Evolutionary conservation across 116 monocot species (phyloP).

Genomic region (Papilionanthe hybrid): DNA sequence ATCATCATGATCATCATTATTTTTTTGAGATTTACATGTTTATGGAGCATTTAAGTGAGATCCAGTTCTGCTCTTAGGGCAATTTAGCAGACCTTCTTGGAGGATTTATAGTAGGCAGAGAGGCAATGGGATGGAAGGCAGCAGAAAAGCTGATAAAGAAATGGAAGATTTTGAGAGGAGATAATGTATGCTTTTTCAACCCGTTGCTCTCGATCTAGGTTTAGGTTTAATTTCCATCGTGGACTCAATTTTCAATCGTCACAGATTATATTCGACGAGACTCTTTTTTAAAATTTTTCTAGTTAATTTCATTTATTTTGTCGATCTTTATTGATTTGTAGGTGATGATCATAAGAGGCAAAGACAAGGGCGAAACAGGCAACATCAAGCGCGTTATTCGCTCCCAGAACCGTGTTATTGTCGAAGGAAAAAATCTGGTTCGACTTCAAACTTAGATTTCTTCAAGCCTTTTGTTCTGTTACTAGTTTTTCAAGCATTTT

Average conservation of each 20-base stretch:
- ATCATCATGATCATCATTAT: too few relatives aligned
- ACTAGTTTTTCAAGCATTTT: not conserved
- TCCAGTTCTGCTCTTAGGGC: too few relatives aligned
- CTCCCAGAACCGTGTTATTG: conserved; percentile 90
- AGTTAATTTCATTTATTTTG: not conserved
- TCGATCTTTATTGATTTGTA: conserved; percentile 12
- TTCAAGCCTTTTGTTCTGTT: not conserved
- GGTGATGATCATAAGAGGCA: conserved; percentile 98
- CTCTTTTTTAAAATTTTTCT: not conserved
- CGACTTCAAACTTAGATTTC: not conserved
- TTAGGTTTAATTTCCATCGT: too few relatives aligned
- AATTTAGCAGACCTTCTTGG: too few relatives aligned
- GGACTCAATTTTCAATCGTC: too few relatives aligned
- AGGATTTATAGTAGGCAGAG: conserved; percentile 6
- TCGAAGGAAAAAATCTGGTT: conserved; percentile 94
- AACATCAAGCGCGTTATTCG: conserved; percentile 79
- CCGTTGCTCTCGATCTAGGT: not conserved
- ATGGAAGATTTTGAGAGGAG: conserved; percentile 93
- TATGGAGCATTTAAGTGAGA: too few relatives aligned
- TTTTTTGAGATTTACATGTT: too few relatives aligned
- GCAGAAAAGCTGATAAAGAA: conserved; percentile 77
- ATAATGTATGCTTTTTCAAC: conserved; percentile 39
- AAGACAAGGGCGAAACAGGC: conserved; percentile 89
- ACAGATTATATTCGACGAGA: too few relatives aligned
- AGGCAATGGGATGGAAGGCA: conserved; percentile 90